Evolutionary conservation across 345 rosid species (phyloP).

Genomic region (Orychophragmus violaceus): DNA sequence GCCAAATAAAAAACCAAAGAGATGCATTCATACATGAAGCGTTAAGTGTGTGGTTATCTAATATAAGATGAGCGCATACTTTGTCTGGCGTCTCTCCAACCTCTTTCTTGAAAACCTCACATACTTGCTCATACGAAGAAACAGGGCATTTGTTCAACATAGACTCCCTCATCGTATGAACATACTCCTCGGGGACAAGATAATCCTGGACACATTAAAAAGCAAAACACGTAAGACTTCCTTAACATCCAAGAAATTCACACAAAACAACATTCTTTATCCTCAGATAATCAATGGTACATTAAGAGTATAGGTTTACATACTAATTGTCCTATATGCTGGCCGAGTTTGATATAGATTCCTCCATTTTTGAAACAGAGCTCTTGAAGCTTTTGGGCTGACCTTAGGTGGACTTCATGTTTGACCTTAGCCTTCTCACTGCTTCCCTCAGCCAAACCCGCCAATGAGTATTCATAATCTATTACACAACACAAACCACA

Average conservation of each 20-base stretch:
- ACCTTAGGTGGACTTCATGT: slow-evolving; percentile 91
- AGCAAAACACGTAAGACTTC: not conserved
- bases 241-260: not conserved
- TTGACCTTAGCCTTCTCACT: slow-evolving; percentile 55
- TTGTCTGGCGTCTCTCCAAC: slow-evolving; percentile 79
- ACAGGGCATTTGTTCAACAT: slow-evolving; percentile 94
- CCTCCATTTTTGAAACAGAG: slow-evolving; percentile 92
- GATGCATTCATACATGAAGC: not conserved
- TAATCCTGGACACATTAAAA: slow-evolving; percentile 53
- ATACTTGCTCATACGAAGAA: slow-evolving; percentile 90
- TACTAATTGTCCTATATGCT: slow-evolving; percentile 89
- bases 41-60: not conserved
- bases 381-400: slow-evolving; percentile 85
- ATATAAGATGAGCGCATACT: slow-evolving; percentile 31
- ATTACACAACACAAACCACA: slow-evolving; percentile 1
- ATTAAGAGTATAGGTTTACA: slow-evolving; percentile 15
- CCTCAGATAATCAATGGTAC: not conserved
- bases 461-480: slow-evolving; percentile 84
- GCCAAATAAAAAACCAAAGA: not conserved
- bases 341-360: slow-evolving; percentile 92
- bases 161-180: slow-evolving; percentile 68
- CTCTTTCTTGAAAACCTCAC: slow-evolving; percentile 84
- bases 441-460: slow-evolving; percentile 82
- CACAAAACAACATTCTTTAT: not conserved
- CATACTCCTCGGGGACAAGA: slow-evolving; percentile 83